Evolutionary conservation across 2,329 filamentous ascomycete genomes (phyloP).

Genomic region (Trichophyton simii): DNA sequence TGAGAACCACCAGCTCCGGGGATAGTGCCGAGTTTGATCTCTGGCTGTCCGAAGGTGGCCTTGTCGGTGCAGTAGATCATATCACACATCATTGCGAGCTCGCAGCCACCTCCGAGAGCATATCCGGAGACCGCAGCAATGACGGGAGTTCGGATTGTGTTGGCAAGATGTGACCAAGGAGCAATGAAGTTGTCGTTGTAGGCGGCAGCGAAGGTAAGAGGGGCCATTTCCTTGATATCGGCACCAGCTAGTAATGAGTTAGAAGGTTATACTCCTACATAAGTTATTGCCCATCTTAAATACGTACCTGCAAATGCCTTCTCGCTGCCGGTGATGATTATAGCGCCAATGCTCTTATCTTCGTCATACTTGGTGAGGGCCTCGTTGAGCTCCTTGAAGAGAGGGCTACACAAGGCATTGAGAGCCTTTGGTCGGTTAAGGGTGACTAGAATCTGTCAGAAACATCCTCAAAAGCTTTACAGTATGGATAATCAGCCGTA

Average conservation of each 20-base stretch:
- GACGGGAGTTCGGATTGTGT: conserved; percentile 78
- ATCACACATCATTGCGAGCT: conserved; percentile 95
- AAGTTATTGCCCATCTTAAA: neutral
- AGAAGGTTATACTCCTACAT: neutral
- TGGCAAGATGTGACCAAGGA: conserved; percentile 77
- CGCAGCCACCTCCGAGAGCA: conserved; percentile 87
- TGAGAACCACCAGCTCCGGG: conserved; percentile 88
- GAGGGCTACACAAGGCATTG: conserved; percentile 82
- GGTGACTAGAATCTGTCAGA: conserved; percentile 49
- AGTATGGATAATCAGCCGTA: conserved; percentile 31
- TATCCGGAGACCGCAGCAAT: conserved; percentile 91
- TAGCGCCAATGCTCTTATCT: conserved; percentile 57
- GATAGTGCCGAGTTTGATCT: conserved; percentile 88
- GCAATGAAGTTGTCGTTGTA: conserved; percentile 91
- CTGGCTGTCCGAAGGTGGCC: conserved; percentile 90
- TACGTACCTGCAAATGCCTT: conserved; percentile 63
- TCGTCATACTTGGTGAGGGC: conserved; percentile 59
- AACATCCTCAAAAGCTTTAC: neutral
- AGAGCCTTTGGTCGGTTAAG: conserved; percentile 89
- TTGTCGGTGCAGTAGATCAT: conserved; percentile 76
- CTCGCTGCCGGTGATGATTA: conserved; percentile 76
- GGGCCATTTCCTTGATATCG: conserved; percentile 98
- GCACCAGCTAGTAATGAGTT: conserved; percentile 53
- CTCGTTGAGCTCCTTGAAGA: conserved; percentile 80
- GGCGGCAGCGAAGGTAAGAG: conserved; percentile 74